Evolutionary conservation across 192 early-diverging fungal species (phyloP), one percentile per base, ranked within the genome.

Genomic region (Backusella mclennaniae): DNA sequence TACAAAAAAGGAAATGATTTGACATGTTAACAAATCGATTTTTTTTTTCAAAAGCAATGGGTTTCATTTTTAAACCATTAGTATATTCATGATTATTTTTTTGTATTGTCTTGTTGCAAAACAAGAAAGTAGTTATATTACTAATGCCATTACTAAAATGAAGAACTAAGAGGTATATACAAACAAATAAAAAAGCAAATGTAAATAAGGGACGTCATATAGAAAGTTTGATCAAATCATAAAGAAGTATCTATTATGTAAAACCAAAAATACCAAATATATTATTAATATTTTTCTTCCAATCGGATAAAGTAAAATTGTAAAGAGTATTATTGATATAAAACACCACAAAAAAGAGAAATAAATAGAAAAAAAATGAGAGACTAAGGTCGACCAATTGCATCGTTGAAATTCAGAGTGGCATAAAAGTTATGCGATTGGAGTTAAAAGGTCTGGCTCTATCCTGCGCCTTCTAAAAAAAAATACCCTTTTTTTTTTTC

Each of bases 371-470:
- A 59, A 59, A 59, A 59, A 26, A 11, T 59, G 53, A 59, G n/a
- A 59, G 53, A 59, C 53, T 59, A 59, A 2, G 11, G n/a, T 29
- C 0, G 29, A 12, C 56, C 23, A 29, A 63, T 63, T 12, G 29
- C 12, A 29, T 26, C 29, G 29, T 56, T 26, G 56, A 14, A 49
- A 63, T 63, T 63, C 23, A 23, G 56, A 63, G 56, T 63, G 56
- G 23, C 56, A 63, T 63, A 63, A 63, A 63, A 63, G 3, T 63
- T 63, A 63, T 63, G 56, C 56, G 56, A 63, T 63, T 63, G 56
- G 56, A 49, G 21, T 63, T 63, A 29, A 63, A 63, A 39, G 12
- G 56, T 63, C 11, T 26, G 56, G 56, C 56, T 63, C 56, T 29
- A 63, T 63, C 23, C 23, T 63, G 23, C 56, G 56, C 56, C 56